phyloP scores from a whole-genome alignment of 106 monocot species.

The Vanilla planifolia region DNA sequence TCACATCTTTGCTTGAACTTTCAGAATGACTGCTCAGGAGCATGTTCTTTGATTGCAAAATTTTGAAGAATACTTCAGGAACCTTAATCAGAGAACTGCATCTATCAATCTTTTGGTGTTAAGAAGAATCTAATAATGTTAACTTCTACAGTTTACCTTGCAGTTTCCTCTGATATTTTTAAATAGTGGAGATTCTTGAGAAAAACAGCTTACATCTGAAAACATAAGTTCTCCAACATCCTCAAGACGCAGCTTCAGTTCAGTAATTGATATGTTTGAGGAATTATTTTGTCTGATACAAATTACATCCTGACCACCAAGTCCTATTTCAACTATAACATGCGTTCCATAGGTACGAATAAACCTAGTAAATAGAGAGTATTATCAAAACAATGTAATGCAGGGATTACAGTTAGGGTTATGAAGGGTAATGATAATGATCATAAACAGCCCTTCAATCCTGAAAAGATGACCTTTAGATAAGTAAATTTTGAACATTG shows the following conservation, averaged over 20 bases:
- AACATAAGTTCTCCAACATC: constrained; percentile 86
- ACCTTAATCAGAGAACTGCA: constrained; percentile 40
- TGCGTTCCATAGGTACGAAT: constrained; percentile 91
- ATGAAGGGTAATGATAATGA: no score
- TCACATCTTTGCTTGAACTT: constrained; percentile 88
- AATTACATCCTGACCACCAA: constrained; percentile 84
- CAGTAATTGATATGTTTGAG: constrained; percentile 56
- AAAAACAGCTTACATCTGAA: constrained; percentile 69
- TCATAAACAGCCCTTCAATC: no score
- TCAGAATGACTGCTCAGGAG: constrained; percentile 59
- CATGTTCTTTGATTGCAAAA: constrained; percentile 69
- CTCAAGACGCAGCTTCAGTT: constrained; percentile 77
- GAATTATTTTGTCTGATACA: constrained; percentile 63
- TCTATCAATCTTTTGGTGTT: background rate
- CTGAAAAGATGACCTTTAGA: background rate
- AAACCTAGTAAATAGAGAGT: constrained; percentile 34
- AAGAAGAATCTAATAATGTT: constrained; percentile 4
- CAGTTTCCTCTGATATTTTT: constrained; percentile 51
- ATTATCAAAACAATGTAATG: background rate
- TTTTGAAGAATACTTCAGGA: constrained; percentile 72
- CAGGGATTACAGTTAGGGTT: background rate
- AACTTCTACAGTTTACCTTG: constrained; percentile 37
- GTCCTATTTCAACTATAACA: constrained; percentile 68
- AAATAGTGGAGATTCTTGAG: constrained; percentile 69
- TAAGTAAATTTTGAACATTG: background rate